A percentile compares a stretch with the other conserved stretches of the same genome.
Evolutionary conservation across 2,329 filamentous ascomycete genomes (phyloP).

Genomic region (Chaetomiaceae sp.): DNA sequence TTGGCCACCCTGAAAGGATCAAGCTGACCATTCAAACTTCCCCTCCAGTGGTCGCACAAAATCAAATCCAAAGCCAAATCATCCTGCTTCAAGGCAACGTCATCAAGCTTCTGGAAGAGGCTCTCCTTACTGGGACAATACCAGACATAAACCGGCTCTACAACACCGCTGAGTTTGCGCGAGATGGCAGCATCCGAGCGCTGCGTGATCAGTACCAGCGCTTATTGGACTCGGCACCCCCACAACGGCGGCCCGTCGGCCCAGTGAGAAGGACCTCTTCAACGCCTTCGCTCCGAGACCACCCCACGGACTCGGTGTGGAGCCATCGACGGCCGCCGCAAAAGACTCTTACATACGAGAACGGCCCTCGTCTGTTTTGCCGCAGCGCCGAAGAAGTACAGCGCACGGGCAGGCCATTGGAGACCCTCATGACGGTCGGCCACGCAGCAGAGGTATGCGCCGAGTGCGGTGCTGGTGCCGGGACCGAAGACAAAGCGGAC

Average conservation of each 20-base stretch:
- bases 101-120: slow-evolving; percentile 36
- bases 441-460: background rate
- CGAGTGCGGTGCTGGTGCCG: slow-evolving; percentile 21
- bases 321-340: background rate
- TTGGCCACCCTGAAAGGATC: background rate
- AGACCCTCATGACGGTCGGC: background rate
- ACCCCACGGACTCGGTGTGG: background rate
- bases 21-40: background rate
- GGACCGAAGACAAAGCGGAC: slow-evolving; percentile 23
- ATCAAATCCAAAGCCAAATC: slow-evolving; percentile 35
- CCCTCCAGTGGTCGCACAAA: slow-evolving; percentile 30
- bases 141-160: slow-evolving; percentile 32
- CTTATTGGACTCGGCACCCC: slow-evolving; percentile 22
- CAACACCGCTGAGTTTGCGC: slow-evolving; percentile 33
- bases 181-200: slow-evolving; percentile 34
- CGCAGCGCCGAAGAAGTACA: slow-evolving; percentile 33
- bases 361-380: slow-evolving; percentile 31
- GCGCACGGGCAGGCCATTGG: slow-evolving; percentile 7
- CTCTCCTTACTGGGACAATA: slow-evolving; percentile 31
- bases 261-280: slow-evolving; percentile 23
- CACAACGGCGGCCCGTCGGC: slow-evolving; percentile 11
- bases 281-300: slow-evolving; percentile 19
- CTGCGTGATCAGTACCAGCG: slow-evolving; percentile 35
- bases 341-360: background rate
- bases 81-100: slow-evolving; percentile 37